Conservation (phyloP, 1,284 basidiomycete genomes). For the Phylloporus sp. region DNA sequence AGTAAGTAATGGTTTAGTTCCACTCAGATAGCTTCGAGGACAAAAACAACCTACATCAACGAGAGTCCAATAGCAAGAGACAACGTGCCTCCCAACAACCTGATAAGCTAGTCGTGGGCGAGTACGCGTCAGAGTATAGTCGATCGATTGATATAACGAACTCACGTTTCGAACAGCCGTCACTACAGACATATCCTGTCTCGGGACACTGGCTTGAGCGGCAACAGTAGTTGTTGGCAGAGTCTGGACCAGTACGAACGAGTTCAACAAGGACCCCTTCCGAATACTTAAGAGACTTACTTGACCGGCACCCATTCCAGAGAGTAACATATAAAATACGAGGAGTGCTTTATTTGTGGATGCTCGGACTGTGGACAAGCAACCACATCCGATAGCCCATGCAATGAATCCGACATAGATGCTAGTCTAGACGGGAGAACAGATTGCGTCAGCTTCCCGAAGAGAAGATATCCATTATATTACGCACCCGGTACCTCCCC, state of each 20-base stretch:
- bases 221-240: slow-evolving; percentile 69
- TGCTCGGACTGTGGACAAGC: slow-evolving; percentile 62
- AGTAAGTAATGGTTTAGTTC: neutral
- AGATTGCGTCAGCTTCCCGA: neutral
- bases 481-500: slow-evolving; percentile 62
- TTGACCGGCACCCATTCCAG: slow-evolving; percentile 71
- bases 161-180: slow-evolving; percentile 68
- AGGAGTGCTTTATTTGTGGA: slow-evolving; percentile 54
- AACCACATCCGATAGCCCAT: slow-evolving; percentile 74
- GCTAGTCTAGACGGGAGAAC: slow-evolving; percentile 47
- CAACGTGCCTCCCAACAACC: slow-evolving; percentile 66
- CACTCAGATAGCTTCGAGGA: neutral
- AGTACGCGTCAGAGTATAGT: slow-evolving; percentile 1
- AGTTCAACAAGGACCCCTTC: slow-evolving; percentile 1
- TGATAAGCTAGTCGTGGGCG: slow-evolving; percentile 57
- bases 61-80: slow-evolving; percentile 64
- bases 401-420: slow-evolving; percentile 68
- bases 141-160: neutral
- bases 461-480: neutral
- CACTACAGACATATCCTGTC: slow-evolving; percentile 72
- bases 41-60: slow-evolving; percentile 46
- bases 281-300: slow-evolving; percentile 40
- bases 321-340: slow-evolving; percentile 71
- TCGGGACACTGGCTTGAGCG: slow-evolving; percentile 68
- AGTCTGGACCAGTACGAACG: slow-evolving; percentile 48